Evolutionary conservation across 1,284 basidiomycete genomes (phyloP).

Genomic region (Microbotryum saponariae): DNA sequence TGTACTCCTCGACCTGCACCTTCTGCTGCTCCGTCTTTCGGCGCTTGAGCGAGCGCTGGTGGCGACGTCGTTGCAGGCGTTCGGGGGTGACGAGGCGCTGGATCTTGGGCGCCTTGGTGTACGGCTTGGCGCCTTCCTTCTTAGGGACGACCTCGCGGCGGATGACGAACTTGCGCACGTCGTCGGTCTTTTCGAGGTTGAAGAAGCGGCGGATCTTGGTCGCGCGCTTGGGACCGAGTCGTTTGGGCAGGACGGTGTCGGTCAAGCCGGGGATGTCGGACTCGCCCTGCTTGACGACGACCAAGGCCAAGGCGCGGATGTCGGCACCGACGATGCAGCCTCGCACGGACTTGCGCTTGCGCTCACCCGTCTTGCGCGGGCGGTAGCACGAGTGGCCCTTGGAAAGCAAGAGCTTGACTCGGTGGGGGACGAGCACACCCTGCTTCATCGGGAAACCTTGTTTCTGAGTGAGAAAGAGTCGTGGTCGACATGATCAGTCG

Average conservation of each 20-base stretch:
- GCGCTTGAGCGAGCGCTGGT: slow-evolving; percentile 81
- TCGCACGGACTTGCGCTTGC: slow-evolving; percentile 96
- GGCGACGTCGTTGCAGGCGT: slow-evolving; percentile 93
- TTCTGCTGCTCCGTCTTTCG: slow-evolving; percentile 83
- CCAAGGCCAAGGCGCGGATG: slow-evolving; percentile 87
- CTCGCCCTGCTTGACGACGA: slow-evolving; percentile 97
- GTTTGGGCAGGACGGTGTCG: slow-evolving; percentile 86
- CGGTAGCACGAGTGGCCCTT: slow-evolving; percentile 99
- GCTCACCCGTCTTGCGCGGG: slow-evolving; percentile 82
- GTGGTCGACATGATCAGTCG: not conserved
- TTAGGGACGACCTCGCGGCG: slow-evolving; percentile 77
- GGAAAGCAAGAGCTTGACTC: slow-evolving; percentile 86
- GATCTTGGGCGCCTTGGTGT: slow-evolving; percentile 76
- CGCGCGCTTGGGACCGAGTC: slow-evolving; percentile 84
- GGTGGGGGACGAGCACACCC: slow-evolving; percentile 89
- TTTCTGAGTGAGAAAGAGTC: slow-evolving; percentile 48
- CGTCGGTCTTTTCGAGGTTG: slow-evolving; percentile 96
- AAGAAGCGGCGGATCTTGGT: slow-evolving; percentile 97
- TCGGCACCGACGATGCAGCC: slow-evolving; percentile 96
- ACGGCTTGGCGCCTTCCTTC: slow-evolving; percentile 91
- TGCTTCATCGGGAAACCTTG: slow-evolving; percentile 85
- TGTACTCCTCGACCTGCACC: slow-evolving; percentile 90
- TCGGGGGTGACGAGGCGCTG: slow-evolving; percentile 87
- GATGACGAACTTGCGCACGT: slow-evolving; percentile 88
- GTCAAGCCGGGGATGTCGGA: slow-evolving; percentile 85